Evolutionary conservation across 2,329 filamentous ascomycete genomes (phyloP).

Genomic region (Arthrinium phaeospermum): DNA sequence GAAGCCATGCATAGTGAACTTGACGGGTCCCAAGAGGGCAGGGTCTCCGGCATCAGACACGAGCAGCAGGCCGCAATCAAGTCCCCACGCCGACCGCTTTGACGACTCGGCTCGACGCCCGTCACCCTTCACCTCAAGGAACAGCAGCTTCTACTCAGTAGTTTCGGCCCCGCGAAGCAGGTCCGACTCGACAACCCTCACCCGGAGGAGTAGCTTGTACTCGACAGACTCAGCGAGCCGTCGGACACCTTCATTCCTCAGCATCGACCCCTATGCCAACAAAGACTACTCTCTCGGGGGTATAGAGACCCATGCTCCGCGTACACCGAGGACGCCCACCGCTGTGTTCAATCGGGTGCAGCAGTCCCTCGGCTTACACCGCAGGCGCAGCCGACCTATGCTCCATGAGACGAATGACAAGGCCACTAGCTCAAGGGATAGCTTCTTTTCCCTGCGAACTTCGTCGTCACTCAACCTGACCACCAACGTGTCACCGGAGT

Average conservation of each 20-base stretch:
- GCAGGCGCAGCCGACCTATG: constrained; percentile 59
- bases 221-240: constrained; percentile 38
- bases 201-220: constrained; percentile 50
- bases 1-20: constrained; percentile 63
- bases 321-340: constrained; percentile 51
- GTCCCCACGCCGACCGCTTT: constrained; percentile 26
- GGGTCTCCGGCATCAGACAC: constrained; percentile 45
- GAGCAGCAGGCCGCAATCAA: constrained; percentile 29
- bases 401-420: constrained; percentile 42
- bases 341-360: constrained; percentile 54
- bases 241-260: constrained; percentile 54
- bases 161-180: constrained; percentile 19
- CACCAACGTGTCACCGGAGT: constrained; percentile 21
- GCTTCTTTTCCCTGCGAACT: constrained; percentile 34
- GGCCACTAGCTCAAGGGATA: constrained; percentile 43
- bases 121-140: constrained; percentile 34
- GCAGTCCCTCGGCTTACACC: constrained; percentile 58
- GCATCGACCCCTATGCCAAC: constrained; percentile 58
- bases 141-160: constrained; percentile 29
- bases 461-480: constrained; percentile 37
- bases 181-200: constrained; percentile 37
- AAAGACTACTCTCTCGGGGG: constrained; percentile 42
- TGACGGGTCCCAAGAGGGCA: constrained; percentile 50
- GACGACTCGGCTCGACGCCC: constrained; percentile 23
- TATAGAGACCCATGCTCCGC: constrained; percentile 36